These are phyloP conservation scores for Tritrichomonas musculus DNA, from an alignment of 208 protist genomes.

Conservation along the genomic window DNA sequence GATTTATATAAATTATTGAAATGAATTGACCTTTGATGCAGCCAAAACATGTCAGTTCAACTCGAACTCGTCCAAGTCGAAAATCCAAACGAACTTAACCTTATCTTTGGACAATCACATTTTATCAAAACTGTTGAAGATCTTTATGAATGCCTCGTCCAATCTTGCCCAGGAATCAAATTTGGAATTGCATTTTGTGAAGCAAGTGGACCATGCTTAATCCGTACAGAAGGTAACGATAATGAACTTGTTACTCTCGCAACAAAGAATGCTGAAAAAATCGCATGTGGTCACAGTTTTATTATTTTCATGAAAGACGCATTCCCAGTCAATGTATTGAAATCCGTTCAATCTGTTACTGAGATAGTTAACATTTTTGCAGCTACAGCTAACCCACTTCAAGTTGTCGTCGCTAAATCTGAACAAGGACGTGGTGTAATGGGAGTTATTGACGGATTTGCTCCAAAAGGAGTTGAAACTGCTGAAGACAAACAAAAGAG, in stretches of 20 bases:
- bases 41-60: neutral
- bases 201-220: neutral
- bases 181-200: conserved; percentile 30
- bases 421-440: neutral
- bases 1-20: too few species aligned
- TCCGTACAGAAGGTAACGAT: conserved; percentile 22
- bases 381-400: conserved; percentile 28
- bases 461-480: conserved; percentile 23
- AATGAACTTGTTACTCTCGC: neutral
- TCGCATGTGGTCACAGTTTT: conserved; percentile 14
- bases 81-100: conserved; percentile 21
- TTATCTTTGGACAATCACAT: conserved; percentile 26
- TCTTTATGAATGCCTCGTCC: neutral
- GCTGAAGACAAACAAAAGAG: neutral
- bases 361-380: neutral
- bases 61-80: conserved; percentile 23
- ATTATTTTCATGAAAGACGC: neutral
- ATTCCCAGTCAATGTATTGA: conserved; percentile 25
- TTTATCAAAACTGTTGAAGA: conserved; percentile 33
- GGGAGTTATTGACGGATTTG: neutral
- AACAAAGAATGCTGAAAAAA: neutral
- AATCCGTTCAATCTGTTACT: neutral
- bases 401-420: conserved; percentile 12
- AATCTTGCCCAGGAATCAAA: neutral
- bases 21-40: too few species aligned